Percentiles rank a stretch among this genome's conserved stretches.
These are phyloP conservation scores for Avena eriantha DNA, from an alignment of 176 grass and related monocot genomes.

Conservation along the genomic window DNA sequence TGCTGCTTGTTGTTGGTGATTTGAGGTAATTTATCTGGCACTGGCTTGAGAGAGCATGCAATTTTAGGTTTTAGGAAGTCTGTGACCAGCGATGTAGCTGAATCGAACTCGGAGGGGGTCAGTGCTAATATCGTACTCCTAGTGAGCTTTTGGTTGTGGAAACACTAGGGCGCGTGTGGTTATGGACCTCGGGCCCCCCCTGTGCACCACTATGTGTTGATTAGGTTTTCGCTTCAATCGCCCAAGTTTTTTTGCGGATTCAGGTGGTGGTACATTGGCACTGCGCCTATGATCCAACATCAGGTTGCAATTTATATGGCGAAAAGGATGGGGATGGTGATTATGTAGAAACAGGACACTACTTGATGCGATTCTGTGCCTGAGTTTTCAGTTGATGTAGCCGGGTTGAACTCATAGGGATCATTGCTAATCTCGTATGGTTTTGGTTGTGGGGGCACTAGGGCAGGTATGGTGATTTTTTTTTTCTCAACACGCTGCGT, in stretches of 20 bases:
- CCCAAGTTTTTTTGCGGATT: not conserved
- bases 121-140: not conserved
- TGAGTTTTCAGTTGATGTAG: not conserved
- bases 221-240: not conserved
- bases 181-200: not conserved
- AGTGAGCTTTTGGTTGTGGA: not conserved
- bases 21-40: not conserved
- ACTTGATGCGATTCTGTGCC: not conserved
- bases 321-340: not conserved
- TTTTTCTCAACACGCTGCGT: too few species aligned
- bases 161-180: not conserved
- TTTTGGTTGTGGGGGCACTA: not conserved
- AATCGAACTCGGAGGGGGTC: slow-evolving; percentile 1
- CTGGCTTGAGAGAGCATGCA: not conserved
- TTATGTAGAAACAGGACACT: not conserved
- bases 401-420: not conserved
- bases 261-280: not conserved
- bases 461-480: not conserved
- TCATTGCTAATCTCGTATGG: not conserved
- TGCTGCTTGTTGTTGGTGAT: not conserved
- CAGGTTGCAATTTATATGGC: not conserved
- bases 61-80: not conserved
- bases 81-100: not conserved
- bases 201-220: not conserved
- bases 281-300: not conserved